A percentile compares a stretch with the other conserved stretches of the same genome.
Conservation (phyloP, 2,329 filamentous ascomycete genomes). For the Diaporthe australafricana region DNA sequence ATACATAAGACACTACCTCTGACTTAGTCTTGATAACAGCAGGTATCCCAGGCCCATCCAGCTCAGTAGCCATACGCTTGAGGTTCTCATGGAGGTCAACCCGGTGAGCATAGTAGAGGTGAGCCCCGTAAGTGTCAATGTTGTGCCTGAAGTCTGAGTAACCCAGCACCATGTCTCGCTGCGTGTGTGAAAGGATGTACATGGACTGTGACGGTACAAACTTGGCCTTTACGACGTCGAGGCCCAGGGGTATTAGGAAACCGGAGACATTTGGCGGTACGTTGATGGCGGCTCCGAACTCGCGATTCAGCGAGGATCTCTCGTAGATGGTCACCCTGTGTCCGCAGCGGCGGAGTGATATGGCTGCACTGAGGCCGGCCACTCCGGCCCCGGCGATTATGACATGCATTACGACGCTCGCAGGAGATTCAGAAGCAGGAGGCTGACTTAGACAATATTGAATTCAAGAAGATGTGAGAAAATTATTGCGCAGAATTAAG, state of each 20-base stretch:
- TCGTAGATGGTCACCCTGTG: neutral
- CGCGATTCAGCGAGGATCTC: neutral
- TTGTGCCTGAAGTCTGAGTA: neutral
- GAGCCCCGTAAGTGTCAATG: neutral
- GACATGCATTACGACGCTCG: neutral
- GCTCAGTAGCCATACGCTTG: neutral
- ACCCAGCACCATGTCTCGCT: neutral
- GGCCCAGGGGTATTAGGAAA: neutral
- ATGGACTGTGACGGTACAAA: neutral
- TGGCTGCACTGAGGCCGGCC: neutral
- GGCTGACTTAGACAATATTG: no score
- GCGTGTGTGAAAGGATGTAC: neutral
- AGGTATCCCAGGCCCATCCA: neutral
- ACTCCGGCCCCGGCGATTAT: constrained; percentile 15
- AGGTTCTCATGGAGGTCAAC: neutral
- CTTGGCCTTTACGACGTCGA: neutral
- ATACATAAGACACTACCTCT: neutral
- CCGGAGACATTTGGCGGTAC: neutral
- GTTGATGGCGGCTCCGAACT: neutral
- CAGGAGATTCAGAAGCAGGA: neutral
- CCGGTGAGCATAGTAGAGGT: neutral
- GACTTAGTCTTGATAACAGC: neutral
- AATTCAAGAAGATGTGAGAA: no score
- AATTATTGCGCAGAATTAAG: no score
- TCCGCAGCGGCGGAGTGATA: neutral